phyloP scores from a whole-genome alignment of 345 rosid genomes.

The Salix brachista region DNA sequence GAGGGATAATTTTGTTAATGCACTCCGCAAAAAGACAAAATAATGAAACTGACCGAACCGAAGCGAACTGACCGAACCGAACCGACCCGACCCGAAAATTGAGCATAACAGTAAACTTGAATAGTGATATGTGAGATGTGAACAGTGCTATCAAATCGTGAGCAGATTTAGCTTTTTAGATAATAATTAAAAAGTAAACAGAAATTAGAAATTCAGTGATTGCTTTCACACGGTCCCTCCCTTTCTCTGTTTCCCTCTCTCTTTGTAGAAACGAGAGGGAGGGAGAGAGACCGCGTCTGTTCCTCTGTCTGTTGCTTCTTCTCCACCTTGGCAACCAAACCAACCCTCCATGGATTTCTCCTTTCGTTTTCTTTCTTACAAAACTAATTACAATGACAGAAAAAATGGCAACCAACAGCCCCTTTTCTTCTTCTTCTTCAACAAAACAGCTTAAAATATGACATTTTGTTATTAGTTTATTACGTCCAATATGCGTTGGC shows the following conservation, averaged over 20 bases:
- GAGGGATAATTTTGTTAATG: no score
- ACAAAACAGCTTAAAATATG: not conserved
- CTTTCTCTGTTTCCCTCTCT: not conserved
- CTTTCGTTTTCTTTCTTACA: not conserved
- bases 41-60: no score
- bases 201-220: not conserved
- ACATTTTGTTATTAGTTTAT: not conserved
- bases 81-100: no score
- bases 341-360: not conserved
- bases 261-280: not conserved
- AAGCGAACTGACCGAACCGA: no score
- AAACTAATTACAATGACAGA: not conserved
- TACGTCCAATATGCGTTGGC: constrained; percentile 69
- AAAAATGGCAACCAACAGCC: no score
- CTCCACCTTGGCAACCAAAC: not conserved
- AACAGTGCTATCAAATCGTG: no score
- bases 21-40: no score
- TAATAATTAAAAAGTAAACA: not conserved
- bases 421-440: not conserved
- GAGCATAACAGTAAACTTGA: no score
- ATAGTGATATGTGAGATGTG: no score
- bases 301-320: not conserved
- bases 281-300: not conserved
- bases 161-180: no score
- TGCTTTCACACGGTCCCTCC: not conserved